phyloP scores from a whole-genome alignment of 2,329 filamentous ascomycete genomes.

The Cladosporium sp. region DNA sequence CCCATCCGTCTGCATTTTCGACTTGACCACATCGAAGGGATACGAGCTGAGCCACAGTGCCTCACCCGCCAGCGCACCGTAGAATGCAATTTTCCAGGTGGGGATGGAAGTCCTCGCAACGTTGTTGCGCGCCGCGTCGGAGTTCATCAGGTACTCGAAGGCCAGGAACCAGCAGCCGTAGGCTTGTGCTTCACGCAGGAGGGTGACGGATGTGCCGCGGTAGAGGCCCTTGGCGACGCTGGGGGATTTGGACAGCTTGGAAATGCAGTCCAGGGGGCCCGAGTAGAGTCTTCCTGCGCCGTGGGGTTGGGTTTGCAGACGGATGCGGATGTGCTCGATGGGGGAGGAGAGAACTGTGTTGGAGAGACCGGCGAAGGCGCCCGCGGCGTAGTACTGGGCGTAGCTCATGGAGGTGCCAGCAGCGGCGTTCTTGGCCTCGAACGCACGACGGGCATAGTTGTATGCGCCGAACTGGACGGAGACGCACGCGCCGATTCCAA shows the following conservation, averaged over 20 bases:
- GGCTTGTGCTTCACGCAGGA: conserved; percentile 84
- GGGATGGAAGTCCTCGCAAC: conserved; percentile 73
- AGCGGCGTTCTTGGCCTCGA: conserved; percentile 66
- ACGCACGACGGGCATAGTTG: conserved; percentile 79
- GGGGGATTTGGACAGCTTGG: conserved; percentile 67
- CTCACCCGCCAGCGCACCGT: conserved; percentile 91
- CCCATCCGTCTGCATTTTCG: conserved; percentile 98
- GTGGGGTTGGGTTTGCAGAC: conserved; percentile 93
- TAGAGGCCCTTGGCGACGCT: conserved; percentile 72
- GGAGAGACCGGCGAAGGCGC: conserved; percentile 86
- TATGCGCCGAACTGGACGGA: conserved; percentile 99
- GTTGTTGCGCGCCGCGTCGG: conserved; percentile 72
- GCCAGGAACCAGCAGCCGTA: conserved; percentile 94
- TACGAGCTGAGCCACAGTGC: conserved; percentile 90
- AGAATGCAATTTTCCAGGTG: conserved; percentile 79
- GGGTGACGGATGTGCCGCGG: conserved; percentile 79
- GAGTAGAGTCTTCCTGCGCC: conserved; percentile 70
- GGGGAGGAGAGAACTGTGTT: conserved; percentile 85
- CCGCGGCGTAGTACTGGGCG: conserved; percentile 80
- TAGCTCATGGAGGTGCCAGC: conserved; percentile 56
- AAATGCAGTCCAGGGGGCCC: conserved; percentile 85
- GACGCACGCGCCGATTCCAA: conserved; percentile 90
- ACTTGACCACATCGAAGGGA: conserved; percentile 96
- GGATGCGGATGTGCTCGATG: conserved; percentile 95
- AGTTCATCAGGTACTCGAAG: conserved; percentile 96